A percentile compares a stretch with the other conserved stretches of the same genome.
phyloP scores from a whole-genome alignment of 768 basidiomycete genomes.

The Phanerochaete sordida region DNA sequence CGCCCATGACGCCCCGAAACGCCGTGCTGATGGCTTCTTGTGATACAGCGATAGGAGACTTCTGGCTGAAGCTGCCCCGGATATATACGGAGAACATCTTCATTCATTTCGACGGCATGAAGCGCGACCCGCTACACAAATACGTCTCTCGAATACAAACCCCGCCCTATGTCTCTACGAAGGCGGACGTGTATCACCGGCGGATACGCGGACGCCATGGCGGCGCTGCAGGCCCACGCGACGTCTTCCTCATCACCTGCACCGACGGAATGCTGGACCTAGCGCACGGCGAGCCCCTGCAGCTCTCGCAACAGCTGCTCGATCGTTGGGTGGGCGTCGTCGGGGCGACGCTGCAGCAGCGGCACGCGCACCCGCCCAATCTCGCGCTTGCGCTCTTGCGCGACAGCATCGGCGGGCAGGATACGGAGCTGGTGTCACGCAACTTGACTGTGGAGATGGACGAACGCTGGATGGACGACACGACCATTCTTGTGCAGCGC shows the following conservation, averaged over 20 bases:
- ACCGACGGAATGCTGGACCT: slow-evolving; percentile 46
- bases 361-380: slow-evolving; percentile 22
- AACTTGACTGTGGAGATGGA: slow-evolving; percentile 48
- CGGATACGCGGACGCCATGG: slow-evolving; percentile 20
- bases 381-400: slow-evolving; percentile 39
- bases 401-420: slow-evolving; percentile 40
- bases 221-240: slow-evolving; percentile 13
- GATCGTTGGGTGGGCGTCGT: slow-evolving; percentile 34
- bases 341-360: slow-evolving; percentile 23
- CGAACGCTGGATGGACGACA: slow-evolving; percentile 49
- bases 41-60: slow-evolving; percentile 33
- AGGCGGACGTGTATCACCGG: slow-evolving; percentile 38
- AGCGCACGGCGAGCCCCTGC: slow-evolving; percentile 28
- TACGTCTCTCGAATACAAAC: slow-evolving; percentile 37
- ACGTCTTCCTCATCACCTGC: slow-evolving; percentile 35
- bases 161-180: slow-evolving; percentile 43
- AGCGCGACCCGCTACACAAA: slow-evolving; percentile 22
- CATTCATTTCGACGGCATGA: slow-evolving; percentile 29
- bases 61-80: slow-evolving; percentile 34
- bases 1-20: not conserved
- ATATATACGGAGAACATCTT: slow-evolving; percentile 31
- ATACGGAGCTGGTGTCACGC: slow-evolving; percentile 36
- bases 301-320: slow-evolving; percentile 21
- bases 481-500: slow-evolving; percentile 42
- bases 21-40: not conserved